phyloP scores from a whole-genome alignment of 495 filamentous ascomycete species.

The Podospora anserina region DNA sequence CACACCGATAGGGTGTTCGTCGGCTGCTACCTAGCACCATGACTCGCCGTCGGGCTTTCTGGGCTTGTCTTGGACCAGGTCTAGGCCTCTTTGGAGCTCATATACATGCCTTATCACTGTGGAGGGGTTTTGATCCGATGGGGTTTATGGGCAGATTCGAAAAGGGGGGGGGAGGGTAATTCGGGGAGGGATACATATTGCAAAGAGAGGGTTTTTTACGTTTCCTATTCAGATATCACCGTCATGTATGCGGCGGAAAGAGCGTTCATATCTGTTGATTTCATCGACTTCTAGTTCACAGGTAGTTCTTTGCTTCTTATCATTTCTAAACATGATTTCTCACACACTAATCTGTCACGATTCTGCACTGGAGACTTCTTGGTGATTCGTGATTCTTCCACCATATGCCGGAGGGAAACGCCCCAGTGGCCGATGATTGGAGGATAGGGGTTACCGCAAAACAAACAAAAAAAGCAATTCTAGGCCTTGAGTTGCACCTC shows the following conservation, averaged over 20 bases:
- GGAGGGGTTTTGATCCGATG: not conserved
- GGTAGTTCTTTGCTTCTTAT: not conserved
- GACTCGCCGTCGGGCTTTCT: not conserved
- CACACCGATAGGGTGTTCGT: not conserved
- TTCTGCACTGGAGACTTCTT: not conserved
- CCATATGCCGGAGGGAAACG: not conserved
- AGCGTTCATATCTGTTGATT: not conserved
- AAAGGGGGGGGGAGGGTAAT: not conserved
- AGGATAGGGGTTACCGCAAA: not conserved
- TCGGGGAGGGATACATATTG: not conserved
- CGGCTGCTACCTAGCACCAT: not conserved
- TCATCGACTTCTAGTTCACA: not conserved
- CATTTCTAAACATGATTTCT: not conserved
- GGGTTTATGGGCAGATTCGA: no score
- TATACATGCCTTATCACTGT: not conserved
- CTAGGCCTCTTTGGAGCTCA: not conserved
- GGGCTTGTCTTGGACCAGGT: not conserved
- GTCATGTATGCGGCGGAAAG: not conserved
- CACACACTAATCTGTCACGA: not conserved
- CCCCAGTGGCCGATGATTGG: not conserved
- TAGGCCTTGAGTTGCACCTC: not conserved
- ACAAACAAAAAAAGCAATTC: not conserved
- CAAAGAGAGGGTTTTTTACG: not conserved
- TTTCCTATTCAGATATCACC: not conserved
- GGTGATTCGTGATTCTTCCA: not conserved